These are phyloP conservation scores for Polyporus arcularius DNA, from an alignment of 768 basidiomycete species.

Conservation along the genomic window DNA sequence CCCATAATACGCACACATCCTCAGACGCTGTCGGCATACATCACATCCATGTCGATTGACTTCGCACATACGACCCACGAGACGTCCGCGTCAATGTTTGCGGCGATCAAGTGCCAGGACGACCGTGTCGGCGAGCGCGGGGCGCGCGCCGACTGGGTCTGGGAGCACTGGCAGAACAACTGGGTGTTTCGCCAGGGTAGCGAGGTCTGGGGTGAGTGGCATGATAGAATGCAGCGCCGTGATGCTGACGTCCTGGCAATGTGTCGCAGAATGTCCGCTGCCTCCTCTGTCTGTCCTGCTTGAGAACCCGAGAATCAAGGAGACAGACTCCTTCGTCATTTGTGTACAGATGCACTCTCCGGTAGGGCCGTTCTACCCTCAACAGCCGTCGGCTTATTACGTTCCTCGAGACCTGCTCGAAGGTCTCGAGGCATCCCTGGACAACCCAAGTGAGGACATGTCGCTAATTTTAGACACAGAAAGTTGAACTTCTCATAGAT, in stretches of 20 bases:
- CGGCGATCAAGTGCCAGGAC: conserved; percentile 67
- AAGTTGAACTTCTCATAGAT: too few species aligned
- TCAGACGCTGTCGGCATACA: conserved; percentile 57
- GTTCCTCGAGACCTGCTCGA: conserved; percentile 68
- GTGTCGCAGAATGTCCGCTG: conserved; percentile 54
- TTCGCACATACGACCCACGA: conserved; percentile 61
- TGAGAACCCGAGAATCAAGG: conserved; percentile 56
- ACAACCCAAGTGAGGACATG: conserved; percentile 59
- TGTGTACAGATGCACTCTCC: conserved; percentile 75
- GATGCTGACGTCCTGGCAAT: neutral
- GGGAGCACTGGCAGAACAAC: conserved; percentile 71
- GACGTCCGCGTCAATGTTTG: conserved; percentile 66
- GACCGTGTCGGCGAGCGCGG: conserved; percentile 61
- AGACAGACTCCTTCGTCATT: conserved; percentile 70
- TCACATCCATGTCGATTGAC: conserved; percentile 67
- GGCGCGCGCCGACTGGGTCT: conserved; percentile 69
- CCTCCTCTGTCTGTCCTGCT: conserved; percentile 63
- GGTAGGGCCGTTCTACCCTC: conserved; percentile 53
- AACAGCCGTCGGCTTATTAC: conserved; percentile 63
- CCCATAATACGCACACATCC: conserved; percentile 30
- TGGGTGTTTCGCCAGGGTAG: conserved; percentile 70
- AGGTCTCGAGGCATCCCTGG: conserved; percentile 69
- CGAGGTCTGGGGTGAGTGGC: conserved; percentile 69
- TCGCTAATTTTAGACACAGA: too few species aligned
- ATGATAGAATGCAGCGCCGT: neutral